These are phyloP conservation scores for Aureobasidium leucospermi DNA, from an alignment of 2,329 filamentous ascomycete genomes.

Conservation along the genomic window DNA sequence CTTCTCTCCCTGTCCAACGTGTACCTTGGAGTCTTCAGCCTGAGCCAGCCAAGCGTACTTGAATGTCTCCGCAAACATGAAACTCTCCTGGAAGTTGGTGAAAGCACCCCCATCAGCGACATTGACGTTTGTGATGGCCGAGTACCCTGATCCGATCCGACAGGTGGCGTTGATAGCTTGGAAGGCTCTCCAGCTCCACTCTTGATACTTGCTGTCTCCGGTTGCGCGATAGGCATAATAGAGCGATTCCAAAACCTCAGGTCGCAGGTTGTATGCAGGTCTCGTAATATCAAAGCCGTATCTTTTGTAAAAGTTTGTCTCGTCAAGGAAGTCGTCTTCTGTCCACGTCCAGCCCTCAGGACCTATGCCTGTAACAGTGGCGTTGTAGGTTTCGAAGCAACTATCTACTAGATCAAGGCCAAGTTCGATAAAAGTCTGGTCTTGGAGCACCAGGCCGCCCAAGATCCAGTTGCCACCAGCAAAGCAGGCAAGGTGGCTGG, in stretches of 20 bases:
- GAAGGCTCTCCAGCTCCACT: slow-evolving; percentile 80
- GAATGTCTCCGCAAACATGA: slow-evolving; percentile 79
- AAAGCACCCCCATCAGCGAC: slow-evolving; percentile 51
- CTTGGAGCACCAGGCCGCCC: slow-evolving; percentile 61
- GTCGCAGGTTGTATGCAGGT: slow-evolving; percentile 59
- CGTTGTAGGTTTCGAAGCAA: slow-evolving; percentile 66
- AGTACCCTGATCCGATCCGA: slow-evolving; percentile 59
- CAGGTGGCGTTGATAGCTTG: slow-evolving; percentile 58
- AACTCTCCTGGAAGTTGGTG: slow-evolving; percentile 72
- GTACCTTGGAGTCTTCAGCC: slow-evolving; percentile 20
- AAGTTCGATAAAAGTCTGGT: slow-evolving; percentile 62
- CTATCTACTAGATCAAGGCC: slow-evolving; percentile 64
- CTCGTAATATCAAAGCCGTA: slow-evolving; percentile 64
- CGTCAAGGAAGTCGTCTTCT: slow-evolving; percentile 25
- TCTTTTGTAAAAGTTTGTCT: slow-evolving; percentile 51
- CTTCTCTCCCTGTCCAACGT: not conserved
- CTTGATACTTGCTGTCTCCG: slow-evolving; percentile 66
- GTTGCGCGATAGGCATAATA: slow-evolving; percentile 85
- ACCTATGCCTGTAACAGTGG: slow-evolving; percentile 65
- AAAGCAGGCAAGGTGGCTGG: slow-evolving; percentile 63
- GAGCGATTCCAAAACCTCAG: slow-evolving; percentile 71
- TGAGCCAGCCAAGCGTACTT: slow-evolving; percentile 77
- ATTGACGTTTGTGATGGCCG: slow-evolving; percentile 60
- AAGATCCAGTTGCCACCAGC: slow-evolving; percentile 80
- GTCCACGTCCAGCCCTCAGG: slow-evolving; percentile 53